Evolutionary conservation across 306 rosid genomes (phyloP), one percentile per base, ranked within the genome.

Genomic region (Trifolium repens): DNA sequence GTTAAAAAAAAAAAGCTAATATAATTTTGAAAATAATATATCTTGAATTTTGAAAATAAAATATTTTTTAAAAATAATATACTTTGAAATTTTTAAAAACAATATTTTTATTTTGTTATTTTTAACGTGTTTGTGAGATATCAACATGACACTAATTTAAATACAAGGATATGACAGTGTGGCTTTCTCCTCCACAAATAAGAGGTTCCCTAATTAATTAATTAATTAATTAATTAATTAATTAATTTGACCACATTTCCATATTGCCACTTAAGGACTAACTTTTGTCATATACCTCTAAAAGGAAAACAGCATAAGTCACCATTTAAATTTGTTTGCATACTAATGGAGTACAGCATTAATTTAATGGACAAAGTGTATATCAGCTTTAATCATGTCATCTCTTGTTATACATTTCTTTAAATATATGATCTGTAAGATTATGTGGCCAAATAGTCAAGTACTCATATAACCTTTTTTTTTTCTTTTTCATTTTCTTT

Each of bases 361-460:
- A 70, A 67, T 70, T 50, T 70, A 70, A 77, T 70, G 63, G 72
- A 75, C 52, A 71, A 78, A 80, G 37, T 68, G 9, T 35, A 63
- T 44, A 78, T 72, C 88, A 85, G 88, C 85, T 85, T 85, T 85
- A 78, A 81, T 81, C 85, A 78, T 81, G 81, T 50, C 85, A 65
- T 32, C 35, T 54, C 61, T 43, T 67, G 71, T 74, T 72, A 50
- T 71, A 32, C 77, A 81, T 80, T 74, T 81, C 81, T 85, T 85
- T 81, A 81, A 81, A 71, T 81, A 75, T 85, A 59, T 85, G 83
- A 78, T 73, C 81, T 78, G 85, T 80, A 80, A 80, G 67, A 71
- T 17, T 17, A 17, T 58, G 27, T 26, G 81, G 74, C 34, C 59
- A 4, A 80, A 42, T 69, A 73, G 85, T 73, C 75, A 69, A 80